Evolutionary conservation across 2,329 filamentous ascomycete genomes (phyloP), one percentile per base, ranked within the genome.

Genomic region (Botrytis elliptica): DNA sequence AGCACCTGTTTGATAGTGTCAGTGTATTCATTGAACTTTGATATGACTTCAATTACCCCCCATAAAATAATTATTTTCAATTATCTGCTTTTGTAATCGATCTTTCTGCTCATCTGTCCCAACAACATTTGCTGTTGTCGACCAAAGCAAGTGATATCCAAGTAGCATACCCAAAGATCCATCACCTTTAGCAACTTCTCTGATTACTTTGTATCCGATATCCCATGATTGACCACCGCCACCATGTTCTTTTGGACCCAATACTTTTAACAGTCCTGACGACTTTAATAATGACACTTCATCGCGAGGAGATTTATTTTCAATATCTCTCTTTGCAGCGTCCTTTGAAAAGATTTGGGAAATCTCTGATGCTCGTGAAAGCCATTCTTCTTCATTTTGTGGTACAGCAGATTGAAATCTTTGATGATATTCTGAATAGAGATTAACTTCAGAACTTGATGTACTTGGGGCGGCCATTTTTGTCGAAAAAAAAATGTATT

Each of bases 151-250:
- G 77, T 91, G 89, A 76, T 91, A 91, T 1, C 88, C 89, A 0
- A 91, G 83, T 0, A 92, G 84, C 89, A 91, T 90, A 1, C 89
- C 90, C 46, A 92, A 83, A 0, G 88, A 90, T 84, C 89, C 90
- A 79, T 92, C 90, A 0, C 84, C 87, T 77, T 89, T 89, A 1
- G 90, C 88, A 9, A 92, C 87, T 74, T 91, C 88, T 0, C 89
- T 84, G 42, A 91, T 90, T 0, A 83, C 83, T 77, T 87, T 87
- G 77, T 89, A 91, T 0, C 83, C 89, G 2, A 89, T 84, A 44
- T 83, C 83, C 87, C 87, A 88, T 3, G 81, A 79, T 77, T 89
- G 84, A 12, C 83, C 86, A 57, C 86, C 87, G 16, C 87, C 87
- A 22, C 87, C 87, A 75, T 86, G 87, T 73, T 84, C 83, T 76